Percentiles rank a stretch among this genome's conserved stretches.
phyloP scores from a whole-genome alignment of 2,329 filamentous ascomycete genomes.

The Epichloe sibirici region DNA sequence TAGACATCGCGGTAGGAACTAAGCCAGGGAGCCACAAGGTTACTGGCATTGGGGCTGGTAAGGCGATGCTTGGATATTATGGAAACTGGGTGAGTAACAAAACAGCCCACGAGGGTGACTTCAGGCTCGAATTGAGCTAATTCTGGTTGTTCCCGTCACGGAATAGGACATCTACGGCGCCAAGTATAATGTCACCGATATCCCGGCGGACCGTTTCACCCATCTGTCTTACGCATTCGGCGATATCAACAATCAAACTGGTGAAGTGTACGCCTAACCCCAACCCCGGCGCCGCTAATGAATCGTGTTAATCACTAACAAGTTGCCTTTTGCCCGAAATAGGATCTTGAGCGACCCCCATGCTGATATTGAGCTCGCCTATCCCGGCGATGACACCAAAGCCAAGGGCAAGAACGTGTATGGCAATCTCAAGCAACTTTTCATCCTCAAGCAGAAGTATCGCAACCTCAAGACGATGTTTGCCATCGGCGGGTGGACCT shows the following conservation, averaged over 20 bases:
- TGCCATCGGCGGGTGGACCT: slow-evolving; percentile 72
- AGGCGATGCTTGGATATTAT: not conserved
- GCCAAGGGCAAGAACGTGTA: slow-evolving; percentile 54
- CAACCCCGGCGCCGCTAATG: too few species aligned
- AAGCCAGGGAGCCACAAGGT: too few species aligned
- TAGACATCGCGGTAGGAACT: not conserved
- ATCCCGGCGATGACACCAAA: slow-evolving; percentile 44
- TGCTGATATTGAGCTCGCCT: slow-evolving; percentile 53
- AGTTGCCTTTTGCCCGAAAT: not conserved
- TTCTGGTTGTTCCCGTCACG: slow-evolving; percentile 12
- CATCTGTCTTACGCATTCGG: slow-evolving; percentile 56
- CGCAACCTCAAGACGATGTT: slow-evolving; percentile 65
- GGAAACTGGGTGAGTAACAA: not conserved
- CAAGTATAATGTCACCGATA: slow-evolving; percentile 56
- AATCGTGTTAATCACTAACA: not conserved
- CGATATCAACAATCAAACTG: slow-evolving; percentile 23
- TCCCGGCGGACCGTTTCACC: slow-evolving; percentile 57
- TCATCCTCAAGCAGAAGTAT: slow-evolving; percentile 62
- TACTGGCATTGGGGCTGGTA: not conserved
- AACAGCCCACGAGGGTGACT: too few species aligned
- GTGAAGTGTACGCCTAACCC: not conserved
- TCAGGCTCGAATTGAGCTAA: too few species aligned
- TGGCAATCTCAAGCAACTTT: slow-evolving; percentile 68
- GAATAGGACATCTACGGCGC: slow-evolving; percentile 53
- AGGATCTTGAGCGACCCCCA: slow-evolving; percentile 17